phyloP scores from a whole-genome alignment of 305 asterid genomes.

The Fraxinus baroniana region DNA sequence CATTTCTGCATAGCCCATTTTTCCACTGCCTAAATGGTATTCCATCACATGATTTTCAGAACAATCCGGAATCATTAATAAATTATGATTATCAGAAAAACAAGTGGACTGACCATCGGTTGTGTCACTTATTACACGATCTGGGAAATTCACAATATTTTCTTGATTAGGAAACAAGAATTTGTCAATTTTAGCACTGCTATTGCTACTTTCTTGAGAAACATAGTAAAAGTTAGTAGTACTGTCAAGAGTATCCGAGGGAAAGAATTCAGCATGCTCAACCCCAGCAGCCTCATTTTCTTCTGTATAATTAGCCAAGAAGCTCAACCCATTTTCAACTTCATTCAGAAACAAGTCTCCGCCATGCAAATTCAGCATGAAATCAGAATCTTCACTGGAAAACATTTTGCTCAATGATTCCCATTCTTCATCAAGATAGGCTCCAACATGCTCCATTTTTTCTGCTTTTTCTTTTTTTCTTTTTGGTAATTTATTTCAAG shows the following conservation, averaged over 20 bases:
- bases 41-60: conserved; percentile 24
- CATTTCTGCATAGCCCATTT: conserved; percentile 23
- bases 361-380: conserved; percentile 29
- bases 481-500: neutral
- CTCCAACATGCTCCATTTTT: conserved; percentile 52
- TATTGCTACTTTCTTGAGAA: conserved; percentile 60
- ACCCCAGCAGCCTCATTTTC: conserved; percentile 16
- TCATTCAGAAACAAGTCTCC: conserved; percentile 15
- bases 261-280: conserved; percentile 20
- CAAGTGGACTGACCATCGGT: neutral
- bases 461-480: neutral
- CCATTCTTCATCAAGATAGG: conserved; percentile 69
- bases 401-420: conserved; percentile 61
- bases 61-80: neutral
- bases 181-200: conserved; percentile 26
- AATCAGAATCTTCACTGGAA: conserved; percentile 42
- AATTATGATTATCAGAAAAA: conserved; percentile 17
- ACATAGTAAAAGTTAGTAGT: conserved; percentile 24
- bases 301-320: conserved; percentile 20
- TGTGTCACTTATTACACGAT: conserved; percentile 10
- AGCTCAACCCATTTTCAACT: neutral
- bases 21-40: conserved; percentile 33
- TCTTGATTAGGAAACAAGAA: conserved; percentile 19
- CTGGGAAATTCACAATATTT: conserved; percentile 14
- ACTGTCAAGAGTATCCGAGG: conserved; percentile 15